Evolutionary conservation across 2,329 filamentous ascomycete species (phyloP).

Genomic region (Phymatotrichopsis omnivora): DNA sequence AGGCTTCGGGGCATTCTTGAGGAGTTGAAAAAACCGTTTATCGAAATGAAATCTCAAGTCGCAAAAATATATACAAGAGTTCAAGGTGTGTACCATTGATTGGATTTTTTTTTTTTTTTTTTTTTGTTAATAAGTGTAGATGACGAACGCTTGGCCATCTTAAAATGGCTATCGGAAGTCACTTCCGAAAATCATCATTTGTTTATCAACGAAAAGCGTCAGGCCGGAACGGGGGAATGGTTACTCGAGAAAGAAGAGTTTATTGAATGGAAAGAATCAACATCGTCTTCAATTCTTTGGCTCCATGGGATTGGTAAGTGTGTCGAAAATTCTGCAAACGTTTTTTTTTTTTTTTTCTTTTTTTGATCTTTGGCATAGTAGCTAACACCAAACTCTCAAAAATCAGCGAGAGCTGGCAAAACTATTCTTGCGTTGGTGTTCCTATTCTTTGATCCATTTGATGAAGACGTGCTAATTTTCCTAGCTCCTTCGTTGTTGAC

Average conservation of each 20-base stretch:
- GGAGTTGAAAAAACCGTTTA: too few species aligned
- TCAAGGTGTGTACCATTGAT: too few species aligned
- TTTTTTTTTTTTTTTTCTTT: too few species aligned
- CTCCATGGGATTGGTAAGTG: conserved; percentile 3
- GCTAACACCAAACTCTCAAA: too few species aligned
- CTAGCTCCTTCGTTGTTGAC: not conserved
- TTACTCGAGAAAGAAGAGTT: conserved; percentile 7
- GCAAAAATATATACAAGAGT: too few species aligned
- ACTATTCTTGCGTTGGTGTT: conserved; percentile 32
- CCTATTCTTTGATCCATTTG: not conserved
- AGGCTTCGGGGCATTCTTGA: too few species aligned
- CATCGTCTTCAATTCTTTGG: conserved; percentile 3
- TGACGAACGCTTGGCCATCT: not conserved
- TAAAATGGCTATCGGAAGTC: conserved; percentile 10
- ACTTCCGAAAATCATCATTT: conserved; percentile 1
- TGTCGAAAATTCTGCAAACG: not conserved
- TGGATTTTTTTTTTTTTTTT: too few species aligned
- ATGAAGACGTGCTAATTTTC: not conserved
- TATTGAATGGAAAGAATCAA: conserved; percentile 1
- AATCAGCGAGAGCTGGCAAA: conserved; percentile 31
- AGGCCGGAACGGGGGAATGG: conserved; percentile 7
- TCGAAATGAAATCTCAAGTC: too few species aligned
- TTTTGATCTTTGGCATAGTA: too few species aligned
- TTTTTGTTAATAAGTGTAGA: too few species aligned
- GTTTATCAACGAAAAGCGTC: conserved; percentile 1